phyloP scores from a whole-genome alignment of 176 grass and related monocot genomes.

The Cymbopogon citratus region DNA sequence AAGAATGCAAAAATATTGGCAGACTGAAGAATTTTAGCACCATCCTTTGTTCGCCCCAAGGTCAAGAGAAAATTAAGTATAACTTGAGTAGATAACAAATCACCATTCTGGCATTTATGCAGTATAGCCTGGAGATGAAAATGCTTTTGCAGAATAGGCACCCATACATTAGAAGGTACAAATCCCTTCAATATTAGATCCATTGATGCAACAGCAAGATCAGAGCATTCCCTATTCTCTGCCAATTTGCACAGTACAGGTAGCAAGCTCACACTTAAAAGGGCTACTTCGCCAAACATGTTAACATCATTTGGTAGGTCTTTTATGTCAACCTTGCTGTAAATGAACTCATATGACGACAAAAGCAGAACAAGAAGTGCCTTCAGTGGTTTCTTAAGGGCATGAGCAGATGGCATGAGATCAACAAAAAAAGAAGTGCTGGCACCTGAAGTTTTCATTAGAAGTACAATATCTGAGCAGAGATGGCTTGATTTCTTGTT shows the following conservation, averaged over 20 bases:
- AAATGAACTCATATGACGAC: conserved; percentile 45
- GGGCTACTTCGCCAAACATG: conserved; percentile 47
- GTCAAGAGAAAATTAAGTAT: conserved; percentile 80
- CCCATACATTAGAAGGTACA: conserved; percentile 44
- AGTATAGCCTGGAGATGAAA: conserved; percentile 62
- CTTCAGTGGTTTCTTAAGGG: conserved; percentile 59
- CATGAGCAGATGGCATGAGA: conserved; percentile 39
- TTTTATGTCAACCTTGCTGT: conserved; percentile 28
- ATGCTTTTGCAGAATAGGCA: conserved; percentile 75
- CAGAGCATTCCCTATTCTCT: conserved; percentile 55
- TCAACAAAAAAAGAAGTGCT: conserved; percentile 56
- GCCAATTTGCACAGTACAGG: conserved; percentile 79
- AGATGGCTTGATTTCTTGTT: conserved; percentile 7
- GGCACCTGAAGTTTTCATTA: conserved; percentile 57
- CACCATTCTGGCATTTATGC: conserved; percentile 51
- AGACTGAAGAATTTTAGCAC: conserved; percentile 77
- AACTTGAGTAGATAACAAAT: conserved; percentile 46
- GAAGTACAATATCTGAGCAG: conserved; percentile 42
- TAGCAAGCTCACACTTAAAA: conserved; percentile 55
- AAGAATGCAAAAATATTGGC: conserved; percentile 70
- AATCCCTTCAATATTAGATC: conserved; percentile 79
- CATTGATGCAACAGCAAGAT: conserved; percentile 65
- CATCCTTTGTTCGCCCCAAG: conserved; percentile 72
- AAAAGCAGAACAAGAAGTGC: conserved; percentile 63
- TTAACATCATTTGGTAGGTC: conserved; percentile 47